Conservation (phyloP, 805 yeast species). For the Kodamaea lidongshanica region DNA sequence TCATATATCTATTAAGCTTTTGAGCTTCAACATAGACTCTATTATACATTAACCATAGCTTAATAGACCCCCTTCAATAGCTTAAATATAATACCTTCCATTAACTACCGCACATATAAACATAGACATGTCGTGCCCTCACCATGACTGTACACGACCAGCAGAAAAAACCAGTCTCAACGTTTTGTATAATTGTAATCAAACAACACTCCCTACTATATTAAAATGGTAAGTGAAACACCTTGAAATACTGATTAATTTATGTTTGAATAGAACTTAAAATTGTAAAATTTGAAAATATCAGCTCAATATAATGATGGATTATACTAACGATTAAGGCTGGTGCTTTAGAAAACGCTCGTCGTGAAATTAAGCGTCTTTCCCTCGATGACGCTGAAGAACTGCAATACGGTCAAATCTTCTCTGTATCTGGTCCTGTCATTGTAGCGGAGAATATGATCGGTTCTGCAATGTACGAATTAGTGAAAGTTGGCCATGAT, state of each 20-base stretch:
- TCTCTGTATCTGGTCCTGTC: conserved; percentile 97
- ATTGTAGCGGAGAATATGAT: conserved; percentile 97
- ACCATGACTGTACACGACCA: conserved; percentile 3
- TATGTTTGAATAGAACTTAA: neutral
- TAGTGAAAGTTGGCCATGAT: conserved; percentile 96
- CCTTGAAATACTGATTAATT: neutral
- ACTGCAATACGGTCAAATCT: conserved; percentile 79
- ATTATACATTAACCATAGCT: no score
- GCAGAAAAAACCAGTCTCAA: no score
- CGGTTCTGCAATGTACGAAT: conserved; percentile 99
- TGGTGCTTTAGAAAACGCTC: conserved; percentile 95
- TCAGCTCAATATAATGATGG: no score
- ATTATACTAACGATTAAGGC: conserved; percentile 49
- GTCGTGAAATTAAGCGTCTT: conserved; percentile 83
- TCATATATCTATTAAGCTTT: no score
- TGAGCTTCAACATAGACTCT: no score
- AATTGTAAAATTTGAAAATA: neutral
- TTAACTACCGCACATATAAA: no score
- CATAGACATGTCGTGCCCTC: conserved; percentile 3
- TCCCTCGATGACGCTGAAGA: conserved; percentile 68
- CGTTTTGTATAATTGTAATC: conserved; percentile 1
- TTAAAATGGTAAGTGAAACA: conserved; percentile 6
- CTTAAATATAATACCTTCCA: no score
- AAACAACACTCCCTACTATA: conserved; percentile 4
- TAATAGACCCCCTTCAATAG: no score